Conservation (phyloP, 768 basidiomycete species). For the Mycena chlorophos region DNA sequence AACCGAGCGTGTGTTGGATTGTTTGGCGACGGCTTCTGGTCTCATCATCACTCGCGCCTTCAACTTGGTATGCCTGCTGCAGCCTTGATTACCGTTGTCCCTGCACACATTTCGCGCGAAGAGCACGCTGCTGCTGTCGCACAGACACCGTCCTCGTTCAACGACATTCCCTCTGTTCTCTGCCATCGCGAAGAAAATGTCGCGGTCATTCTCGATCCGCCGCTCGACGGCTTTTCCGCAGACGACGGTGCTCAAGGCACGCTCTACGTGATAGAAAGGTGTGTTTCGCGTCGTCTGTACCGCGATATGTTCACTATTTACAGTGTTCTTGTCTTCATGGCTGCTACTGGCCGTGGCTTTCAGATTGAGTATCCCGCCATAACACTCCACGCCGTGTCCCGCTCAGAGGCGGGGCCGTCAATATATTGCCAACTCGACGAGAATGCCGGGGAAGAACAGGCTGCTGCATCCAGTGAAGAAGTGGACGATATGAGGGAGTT, state of each 20-base stretch:
- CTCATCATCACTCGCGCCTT: too few relatives aligned
- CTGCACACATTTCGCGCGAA: conserved; percentile 48
- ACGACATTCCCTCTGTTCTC: conserved; percentile 80
- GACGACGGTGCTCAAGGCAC: conserved; percentile 60
- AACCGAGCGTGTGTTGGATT: too few relatives aligned
- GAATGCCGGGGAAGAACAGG: conserved; percentile 36
- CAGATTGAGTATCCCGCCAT: conserved; percentile 86
- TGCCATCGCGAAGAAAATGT: conserved; percentile 75
- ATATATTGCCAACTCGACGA: conserved; percentile 97
- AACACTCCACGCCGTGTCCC: conserved; percentile 90
- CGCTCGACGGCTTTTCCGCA: conserved; percentile 56
- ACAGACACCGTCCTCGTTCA: conserved; percentile 85
- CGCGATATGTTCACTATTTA: conserved; percentile 5
- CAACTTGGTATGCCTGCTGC: conserved; percentile 50
- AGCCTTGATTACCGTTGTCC: conserved; percentile 37
- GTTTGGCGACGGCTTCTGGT: too few relatives aligned
- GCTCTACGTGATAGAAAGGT: conserved; percentile 89
- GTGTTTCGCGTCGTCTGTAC: conserved; percentile 13
- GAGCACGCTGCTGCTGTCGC: conserved; percentile 66
- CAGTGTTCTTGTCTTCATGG: conserved; percentile 79
- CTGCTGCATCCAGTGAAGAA: conserved; percentile 33
- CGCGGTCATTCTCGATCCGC: conserved; percentile 67
- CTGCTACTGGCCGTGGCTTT: conserved; percentile 69
- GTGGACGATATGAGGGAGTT: conserved; percentile 74
- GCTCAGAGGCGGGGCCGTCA: conserved; percentile 61